Base-by-base conservation (phyloP, 2,329 filamentous ascomycete genomes). In the Claviceps maximensis region DNA sequence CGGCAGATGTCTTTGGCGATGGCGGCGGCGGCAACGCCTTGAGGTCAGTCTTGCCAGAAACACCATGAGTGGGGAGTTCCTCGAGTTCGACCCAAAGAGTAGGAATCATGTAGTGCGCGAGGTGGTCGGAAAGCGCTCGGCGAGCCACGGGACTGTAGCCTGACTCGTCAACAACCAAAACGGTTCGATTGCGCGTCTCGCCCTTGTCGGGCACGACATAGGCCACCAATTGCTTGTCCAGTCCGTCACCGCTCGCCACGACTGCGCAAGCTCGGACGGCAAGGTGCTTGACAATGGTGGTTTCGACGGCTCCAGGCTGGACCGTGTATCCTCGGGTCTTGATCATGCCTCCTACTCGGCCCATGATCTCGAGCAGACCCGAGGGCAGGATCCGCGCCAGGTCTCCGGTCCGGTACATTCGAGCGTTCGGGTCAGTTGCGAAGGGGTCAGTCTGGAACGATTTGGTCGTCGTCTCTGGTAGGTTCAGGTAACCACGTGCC, bases 101-200 rank as follows among this genome's bases (percentile, higher is more conserved):
- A 0, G 87, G 87, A 52, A 91, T 84, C 87, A 91, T 90, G 67
- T 91, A 91, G 56, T 87, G 85, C 1, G 87, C 87, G 31, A 91
- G 74, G 57, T 82, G 80, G 17, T 77, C 71, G 1, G 82, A 75
- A 2, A 91, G 74, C 17, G 77, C 76, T 53, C 81, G 78, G 47
- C 87, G 77, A 3, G 85, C 81, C 6, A 76, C 75, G 1, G 86
- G 81, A 58, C 86, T 89, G 65, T 86, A 83, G 5, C 84, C 86
- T 29, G 80, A 77, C 53, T 83, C 79, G 55, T 89, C 82, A 47
- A 89, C 79, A 47, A 84, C 77, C 2, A 87, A 73, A 4, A 71
- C 67, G 0, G 82, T 78, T 23, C 84, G 81, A 45, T 79, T 74
- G 42, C 70, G 71, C 15, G 75, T 69, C 4, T 74, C 70, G 1